Percentiles rank a stretch among this genome's conserved stretches.
These are phyloP conservation scores for Trichoderma sp. DNA, from an alignment of 2,329 filamentous ascomycete genomes.

Conservation along the genomic window DNA sequence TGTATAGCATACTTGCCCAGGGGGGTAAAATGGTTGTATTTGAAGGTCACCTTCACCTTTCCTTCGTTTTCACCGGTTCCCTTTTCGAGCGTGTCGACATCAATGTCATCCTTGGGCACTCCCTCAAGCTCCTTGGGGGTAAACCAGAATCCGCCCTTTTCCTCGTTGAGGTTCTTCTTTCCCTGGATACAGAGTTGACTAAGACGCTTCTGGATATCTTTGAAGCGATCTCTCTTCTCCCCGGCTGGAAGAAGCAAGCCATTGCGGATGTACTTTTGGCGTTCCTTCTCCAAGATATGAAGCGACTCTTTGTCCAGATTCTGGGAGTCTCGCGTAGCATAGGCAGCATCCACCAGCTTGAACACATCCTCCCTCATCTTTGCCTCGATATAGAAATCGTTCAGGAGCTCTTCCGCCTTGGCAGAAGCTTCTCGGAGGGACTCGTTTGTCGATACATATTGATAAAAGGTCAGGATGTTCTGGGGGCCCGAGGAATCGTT, in stretches of 20 bases:
- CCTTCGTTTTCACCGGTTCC: conserved; percentile 70
- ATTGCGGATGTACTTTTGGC: conserved; percentile 73
- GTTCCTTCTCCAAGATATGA: conserved; percentile 72
- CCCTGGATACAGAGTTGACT: conserved; percentile 71
- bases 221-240: conserved; percentile 71
- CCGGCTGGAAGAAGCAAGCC: conserved; percentile 70
- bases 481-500: conserved; percentile 58
- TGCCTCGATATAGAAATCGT: conserved; percentile 74
- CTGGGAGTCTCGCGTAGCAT: conserved; percentile 49
- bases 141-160: conserved; percentile 78
- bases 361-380: conserved; percentile 82
- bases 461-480: conserved; percentile 74
- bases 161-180: conserved; percentile 78
- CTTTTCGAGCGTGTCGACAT: conserved; percentile 62
- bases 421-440: conserved; percentile 71
- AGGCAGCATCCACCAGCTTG: conserved; percentile 58
- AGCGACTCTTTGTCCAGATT: conserved; percentile 65
- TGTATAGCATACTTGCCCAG: conserved; percentile 73
- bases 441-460: conserved; percentile 68
- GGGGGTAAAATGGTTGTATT: conserved; percentile 79
- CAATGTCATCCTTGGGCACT: conserved; percentile 67
- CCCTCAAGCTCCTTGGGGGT: conserved; percentile 70
- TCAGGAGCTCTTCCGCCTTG: conserved; percentile 70
- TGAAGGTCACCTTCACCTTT: conserved; percentile 73
- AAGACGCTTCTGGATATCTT: conserved; percentile 79